Percentiles rank a stretch among this genome's conserved stretches.
Conservation (phyloP, 176 grass and related monocot genomes). For the Pharus latifolius region DNA sequence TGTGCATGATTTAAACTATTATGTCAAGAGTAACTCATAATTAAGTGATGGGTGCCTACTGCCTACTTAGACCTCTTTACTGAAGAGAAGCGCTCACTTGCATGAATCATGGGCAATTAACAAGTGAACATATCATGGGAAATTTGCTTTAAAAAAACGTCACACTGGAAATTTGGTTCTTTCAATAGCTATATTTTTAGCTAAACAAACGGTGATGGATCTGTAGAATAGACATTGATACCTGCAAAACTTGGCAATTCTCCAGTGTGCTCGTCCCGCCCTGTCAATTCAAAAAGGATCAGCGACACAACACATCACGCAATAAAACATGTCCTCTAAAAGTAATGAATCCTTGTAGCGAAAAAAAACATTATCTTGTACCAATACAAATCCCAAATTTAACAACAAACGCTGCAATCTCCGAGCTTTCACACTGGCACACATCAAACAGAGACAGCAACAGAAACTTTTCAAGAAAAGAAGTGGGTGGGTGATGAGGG, state of each 20-base stretch:
- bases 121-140: not conserved
- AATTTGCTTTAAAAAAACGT: too few species aligned
- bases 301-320: not conserved
- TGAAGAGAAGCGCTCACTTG: slow-evolving; percentile 1
- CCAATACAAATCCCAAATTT: too few species aligned
- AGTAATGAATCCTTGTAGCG: not conserved
- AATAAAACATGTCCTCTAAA: not conserved
- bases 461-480: not conserved
- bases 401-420: not conserved
- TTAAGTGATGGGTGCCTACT: too few species aligned
- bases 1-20: not conserved
- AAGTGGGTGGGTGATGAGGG: not conserved
- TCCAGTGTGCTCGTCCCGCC: slow-evolving; percentile 93
- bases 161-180: not conserved
- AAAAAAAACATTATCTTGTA: too few species aligned
- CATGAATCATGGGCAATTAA: not conserved
- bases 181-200: not conserved
- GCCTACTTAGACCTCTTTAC: not conserved
- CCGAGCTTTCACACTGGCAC: not conserved
- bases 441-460: not conserved
- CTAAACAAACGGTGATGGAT: not conserved
- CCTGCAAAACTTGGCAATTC: slow-evolving; percentile 97
- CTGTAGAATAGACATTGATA: not conserved
- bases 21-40: not conserved
- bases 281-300: slow-evolving; percentile 29